Percentiles rank a stretch among this genome's conserved stretches.
Evolutionary conservation across 352 stramenopile species (phyloP).

Genomic region (Phytopythium vexans): DNA sequence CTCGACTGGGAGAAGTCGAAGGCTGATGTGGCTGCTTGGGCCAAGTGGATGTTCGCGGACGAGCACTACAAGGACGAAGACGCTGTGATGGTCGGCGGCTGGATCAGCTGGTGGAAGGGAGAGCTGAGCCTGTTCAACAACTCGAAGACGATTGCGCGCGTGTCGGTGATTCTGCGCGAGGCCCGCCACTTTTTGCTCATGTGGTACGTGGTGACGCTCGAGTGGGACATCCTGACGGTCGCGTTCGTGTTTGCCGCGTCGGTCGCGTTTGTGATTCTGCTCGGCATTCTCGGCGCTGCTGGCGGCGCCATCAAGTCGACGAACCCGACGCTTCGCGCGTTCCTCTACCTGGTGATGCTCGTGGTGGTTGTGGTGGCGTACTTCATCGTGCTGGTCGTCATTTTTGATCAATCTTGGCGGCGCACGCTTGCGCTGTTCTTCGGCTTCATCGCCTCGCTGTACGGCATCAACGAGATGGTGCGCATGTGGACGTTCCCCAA

Average conservation of each 20-base stretch:
- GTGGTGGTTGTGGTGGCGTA: slow-evolving; percentile 33
- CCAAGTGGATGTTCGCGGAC: slow-evolving; percentile 79
- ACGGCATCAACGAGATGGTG: slow-evolving; percentile 83
- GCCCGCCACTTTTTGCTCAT: slow-evolving; percentile 78
- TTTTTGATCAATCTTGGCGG: slow-evolving; percentile 29
- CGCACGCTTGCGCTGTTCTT: slow-evolving; percentile 71
- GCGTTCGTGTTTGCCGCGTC: slow-evolving; percentile 54
- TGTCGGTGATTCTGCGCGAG: slow-evolving; percentile 77
- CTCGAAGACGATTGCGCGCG: slow-evolving; percentile 57
- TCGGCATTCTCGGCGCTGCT: slow-evolving; percentile 43
- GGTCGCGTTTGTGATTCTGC: slow-evolving; percentile 47
- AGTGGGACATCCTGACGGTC: slow-evolving; percentile 51
- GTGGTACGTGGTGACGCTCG: slow-evolving; percentile 81
- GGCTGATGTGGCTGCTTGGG: slow-evolving; percentile 65
- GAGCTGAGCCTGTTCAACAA: slow-evolving; percentile 75
- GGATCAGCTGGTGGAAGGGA: slow-evolving; percentile 84
- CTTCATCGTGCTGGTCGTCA: slow-evolving; percentile 43
- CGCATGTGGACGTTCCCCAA: slow-evolving; percentile 81
- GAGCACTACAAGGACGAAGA: slow-evolving; percentile 67
- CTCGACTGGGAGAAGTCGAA: slow-evolving; percentile 86
- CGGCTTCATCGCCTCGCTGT: slow-evolving; percentile 69
- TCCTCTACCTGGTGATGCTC: slow-evolving; percentile 47
- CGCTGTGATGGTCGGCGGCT: slow-evolving; percentile 59
- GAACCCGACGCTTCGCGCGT: slow-evolving; percentile 39
- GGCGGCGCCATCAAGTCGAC: slow-evolving; percentile 28